A percentile compares a stretch with the other conserved stretches of the same genome.
Conservation (phyloP, 306 rosid species). For the Arachis hypogaea region DNA sequence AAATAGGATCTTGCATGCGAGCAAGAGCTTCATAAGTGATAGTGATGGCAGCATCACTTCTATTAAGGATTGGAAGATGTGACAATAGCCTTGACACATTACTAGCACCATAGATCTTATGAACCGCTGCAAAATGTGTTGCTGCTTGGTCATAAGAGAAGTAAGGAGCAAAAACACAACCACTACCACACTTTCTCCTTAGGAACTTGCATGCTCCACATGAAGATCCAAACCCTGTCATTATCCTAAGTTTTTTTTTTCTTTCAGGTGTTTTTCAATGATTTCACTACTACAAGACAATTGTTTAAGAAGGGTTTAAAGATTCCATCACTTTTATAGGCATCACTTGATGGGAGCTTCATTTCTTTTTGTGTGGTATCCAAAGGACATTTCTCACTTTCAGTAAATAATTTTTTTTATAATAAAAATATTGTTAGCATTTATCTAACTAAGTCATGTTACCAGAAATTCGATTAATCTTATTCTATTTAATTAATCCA, state of each 20-base stretch:
- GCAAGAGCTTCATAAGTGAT: constrained; percentile 84
- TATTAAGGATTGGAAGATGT: constrained; percentile 65
- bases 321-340: constrained; percentile 70
- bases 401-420: neutral
- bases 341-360: constrained; percentile 44
- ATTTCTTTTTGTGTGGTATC: constrained; percentile 41
- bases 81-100: constrained; percentile 71
- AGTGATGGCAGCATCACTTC: constrained; percentile 77
- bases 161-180: constrained; percentile 82
- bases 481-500: no score
- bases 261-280: constrained; percentile 30
- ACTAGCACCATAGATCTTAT: constrained; percentile 87
- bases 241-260: constrained; percentile 39
- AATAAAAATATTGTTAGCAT: no score
- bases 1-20: constrained; percentile 75
- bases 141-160: constrained; percentile 79
- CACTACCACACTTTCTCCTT: constrained; percentile 72
- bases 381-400: constrained; percentile 50
- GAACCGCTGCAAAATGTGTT: constrained; percentile 79
- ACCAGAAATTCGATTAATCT: no score
- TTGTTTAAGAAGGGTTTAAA: constrained; percentile 39
- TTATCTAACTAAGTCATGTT: no score
- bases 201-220: constrained; percentile 94
- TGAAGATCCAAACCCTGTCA: constrained; percentile 75
- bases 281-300: constrained; percentile 31